Percentiles rank a stretch among this genome's conserved stretches.
Evolutionary conservation across 1,139 yeast species (phyloP).

Genomic region (Arxiozyma heterogenica): DNA sequence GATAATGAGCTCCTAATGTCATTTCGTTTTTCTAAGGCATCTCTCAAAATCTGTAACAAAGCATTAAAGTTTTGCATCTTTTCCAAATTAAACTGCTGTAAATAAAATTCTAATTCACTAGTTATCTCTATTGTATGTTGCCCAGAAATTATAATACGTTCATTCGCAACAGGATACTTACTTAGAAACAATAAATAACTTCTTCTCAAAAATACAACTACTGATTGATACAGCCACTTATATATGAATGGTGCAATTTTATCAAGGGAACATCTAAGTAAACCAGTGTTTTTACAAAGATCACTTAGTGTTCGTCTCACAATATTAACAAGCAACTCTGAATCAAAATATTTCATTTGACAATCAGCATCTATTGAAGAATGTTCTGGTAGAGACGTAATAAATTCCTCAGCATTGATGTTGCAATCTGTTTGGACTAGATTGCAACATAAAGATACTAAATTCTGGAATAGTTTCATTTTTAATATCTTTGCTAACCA

Average conservation of each 20-base stretch:
- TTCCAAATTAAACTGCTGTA: conserved; percentile 1
- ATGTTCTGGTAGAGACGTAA: background rate
- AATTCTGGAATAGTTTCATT: conserved; percentile 15
- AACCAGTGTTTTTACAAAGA: background rate
- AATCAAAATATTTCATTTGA: background rate
- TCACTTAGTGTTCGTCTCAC: background rate
- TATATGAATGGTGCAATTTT: conserved; percentile 6
- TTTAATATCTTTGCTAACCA: conserved; percentile 8
- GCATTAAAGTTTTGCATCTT: background rate
- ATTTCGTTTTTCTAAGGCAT: background rate
- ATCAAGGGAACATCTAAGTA: background rate
- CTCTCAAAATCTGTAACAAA: background rate
- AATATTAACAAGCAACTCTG: background rate
- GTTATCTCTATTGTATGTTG: background rate
- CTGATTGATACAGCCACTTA: conserved; percentile 9
- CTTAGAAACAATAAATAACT: conserved; percentile 11
- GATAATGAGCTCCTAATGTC: background rate
- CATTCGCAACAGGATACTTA: conserved; percentile 9
- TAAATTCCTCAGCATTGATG: background rate
- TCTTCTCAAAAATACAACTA: conserved; percentile 17
- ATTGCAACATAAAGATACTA: conserved; percentile 12
- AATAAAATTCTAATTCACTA: conserved; percentile 3
- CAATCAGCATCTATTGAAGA: too few species aligned
- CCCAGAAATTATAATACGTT: background rate
- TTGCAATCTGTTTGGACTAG: conserved; percentile 6